Evolutionary conservation across 352 stramenopile species (phyloP), one percentile per base, ranked within the genome.

Genomic region (Elongisporangium undulatum): DNA sequence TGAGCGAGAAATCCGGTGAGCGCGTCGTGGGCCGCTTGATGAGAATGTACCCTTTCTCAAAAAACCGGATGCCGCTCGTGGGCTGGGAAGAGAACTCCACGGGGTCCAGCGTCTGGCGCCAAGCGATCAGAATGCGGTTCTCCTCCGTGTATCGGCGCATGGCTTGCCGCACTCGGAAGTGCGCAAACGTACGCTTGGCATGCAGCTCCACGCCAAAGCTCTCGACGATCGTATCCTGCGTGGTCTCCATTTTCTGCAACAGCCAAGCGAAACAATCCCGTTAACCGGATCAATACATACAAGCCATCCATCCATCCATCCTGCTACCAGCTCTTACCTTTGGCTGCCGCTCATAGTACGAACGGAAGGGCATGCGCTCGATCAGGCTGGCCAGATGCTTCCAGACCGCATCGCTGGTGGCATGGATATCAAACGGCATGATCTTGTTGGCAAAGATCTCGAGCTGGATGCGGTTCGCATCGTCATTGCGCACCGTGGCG

Each of bases 221-320:
- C 56, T 87, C 79, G 23, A 87, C 62, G n/a, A 87, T 82, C 34
- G 74, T 85, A 49, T 87, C 65, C 51, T 86, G 75, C 15, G 74
- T 72, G 23, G 68, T 72, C 55, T 79, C 68, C 34, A 76, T 39
- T 48, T 72, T 68, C 71, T 79, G n/a, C n/a, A n/a, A n/a, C n/a
- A n/a, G n/a, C n/a, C 19, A 51, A n/a, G n/a, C n/a, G n/a, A n/a
- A n/a, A n/a, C n/a, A n/a, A n/a, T n/a, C 20, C 45, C 34, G n/a
- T 22, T 13, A 58, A 41, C 15, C 26, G 53, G 16, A 56, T 29
- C 21, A 20, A 21, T n/a, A n/a, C n/a, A n/a, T n/a, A n/a, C n/a
- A n/a, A n/a, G n/a, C n/a, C n/a, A n/a, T n/a, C n/a, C n/a, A n/a
- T n/a, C n/a, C n/a, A n/a, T 9, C 34, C 39, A 24, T 51, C 48